These are phyloP conservation scores for Isochrysis galbana DNA, from an alignment of 78 protist genomes.

Conservation along the genomic window DNA sequence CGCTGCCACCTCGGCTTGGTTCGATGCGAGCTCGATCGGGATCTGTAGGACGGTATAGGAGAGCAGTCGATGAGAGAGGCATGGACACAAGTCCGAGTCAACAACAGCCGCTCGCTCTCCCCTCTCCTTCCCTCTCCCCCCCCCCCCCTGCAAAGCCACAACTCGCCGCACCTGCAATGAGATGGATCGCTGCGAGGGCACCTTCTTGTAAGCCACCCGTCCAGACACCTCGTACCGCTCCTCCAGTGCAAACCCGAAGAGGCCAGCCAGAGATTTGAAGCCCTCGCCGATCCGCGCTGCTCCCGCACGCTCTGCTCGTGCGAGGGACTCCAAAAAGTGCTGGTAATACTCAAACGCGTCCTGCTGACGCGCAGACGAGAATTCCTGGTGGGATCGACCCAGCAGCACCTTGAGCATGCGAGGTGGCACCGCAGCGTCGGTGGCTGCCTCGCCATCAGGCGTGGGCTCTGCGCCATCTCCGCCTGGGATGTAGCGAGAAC, in stretches of 20 bases:
- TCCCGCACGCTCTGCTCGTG: neutral
- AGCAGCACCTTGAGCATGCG: constrained; percentile 40
- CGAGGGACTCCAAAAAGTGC: neutral
- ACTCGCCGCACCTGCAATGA: too few species aligned
- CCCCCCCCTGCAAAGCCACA: too few species aligned
- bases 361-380: constrained; percentile 47
- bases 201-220: too few species aligned
- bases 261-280: neutral
- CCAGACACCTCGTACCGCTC: neutral
- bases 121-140: too few species aligned
- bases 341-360: constrained; percentile 21
- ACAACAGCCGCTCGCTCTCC: too few species aligned
- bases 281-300: neutral
- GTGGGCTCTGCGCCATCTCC: neutral
- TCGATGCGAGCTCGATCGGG: constrained; percentile 22
- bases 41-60: too few species aligned
- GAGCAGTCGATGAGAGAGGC: too few species aligned
- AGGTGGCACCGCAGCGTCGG: constrained; percentile 25
- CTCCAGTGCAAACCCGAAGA: constrained; percentile 17
- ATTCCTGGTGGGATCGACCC: constrained; percentile 51
- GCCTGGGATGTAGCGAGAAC: neutral
- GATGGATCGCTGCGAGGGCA: too few species aligned
- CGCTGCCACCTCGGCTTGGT: constrained; percentile 10
- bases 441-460: neutral
- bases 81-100: too few species aligned